Percentiles rank a stretch among this genome's conserved stretches.
Evolutionary conservation across 192 early-diverging fungal species (phyloP).

Genomic region (Backusella tuberculispora): DNA sequence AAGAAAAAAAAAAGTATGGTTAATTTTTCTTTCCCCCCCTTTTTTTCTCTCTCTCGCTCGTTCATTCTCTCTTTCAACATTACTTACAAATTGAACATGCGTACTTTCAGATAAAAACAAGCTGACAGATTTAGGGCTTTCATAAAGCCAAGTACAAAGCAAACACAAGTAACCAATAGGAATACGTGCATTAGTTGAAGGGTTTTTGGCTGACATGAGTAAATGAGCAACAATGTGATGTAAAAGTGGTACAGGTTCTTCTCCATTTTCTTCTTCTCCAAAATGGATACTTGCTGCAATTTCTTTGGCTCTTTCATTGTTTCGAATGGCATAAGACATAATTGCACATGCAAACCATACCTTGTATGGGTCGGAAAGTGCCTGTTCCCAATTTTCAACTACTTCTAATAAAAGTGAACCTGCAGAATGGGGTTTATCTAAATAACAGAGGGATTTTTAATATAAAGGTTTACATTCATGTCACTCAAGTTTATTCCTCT

Average conservation of each 20-base stretch:
- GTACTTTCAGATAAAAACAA: conserved; percentile 88
- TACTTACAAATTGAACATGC: conserved; percentile 87
- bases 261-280: conserved; percentile 75
- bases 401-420: conserved; percentile 87
- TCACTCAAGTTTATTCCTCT: background rate
- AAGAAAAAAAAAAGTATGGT: background rate
- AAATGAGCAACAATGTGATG: conserved; percentile 84
- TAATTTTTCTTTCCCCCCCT: too few species aligned
- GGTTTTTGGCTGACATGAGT: conserved; percentile 67
- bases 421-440: conserved; percentile 70
- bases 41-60: background rate
- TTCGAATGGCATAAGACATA: conserved; percentile 77
- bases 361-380: conserved; percentile 78
- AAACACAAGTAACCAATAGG: conserved; percentile 78
- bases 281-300: conserved; percentile 74
- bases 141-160: conserved; percentile 86
- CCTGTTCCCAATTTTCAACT: conserved; percentile 75
- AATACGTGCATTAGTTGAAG: conserved; percentile 65
- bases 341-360: conserved; percentile 89
- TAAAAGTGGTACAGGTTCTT: conserved; percentile 85
- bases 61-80: background rate
- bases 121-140: conserved; percentile 76
- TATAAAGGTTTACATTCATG: background rate
- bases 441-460: conserved; percentile 19
- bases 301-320: conserved; percentile 77